A percentile compares a stretch with the other conserved stretches of the same genome.
phyloP scores from a whole-genome alignment of 805 yeast species.

The Saccharomycopsis fibuligera region DNA sequence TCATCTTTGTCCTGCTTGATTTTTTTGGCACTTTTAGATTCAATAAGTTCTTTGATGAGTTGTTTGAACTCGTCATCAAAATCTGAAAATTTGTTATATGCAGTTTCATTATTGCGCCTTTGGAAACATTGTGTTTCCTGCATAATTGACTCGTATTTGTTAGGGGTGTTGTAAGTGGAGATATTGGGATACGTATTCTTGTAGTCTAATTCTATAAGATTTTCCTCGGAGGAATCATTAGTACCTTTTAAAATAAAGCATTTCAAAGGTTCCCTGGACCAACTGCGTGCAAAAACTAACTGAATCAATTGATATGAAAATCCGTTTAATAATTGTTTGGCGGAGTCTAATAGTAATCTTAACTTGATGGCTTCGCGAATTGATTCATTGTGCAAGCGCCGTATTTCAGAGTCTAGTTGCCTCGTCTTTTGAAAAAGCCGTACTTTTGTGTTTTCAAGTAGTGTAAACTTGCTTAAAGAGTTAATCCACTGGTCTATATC shows the following conservation, averaged over 20 bases:
- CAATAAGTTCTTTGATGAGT: neutral
- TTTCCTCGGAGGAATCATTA: neutral
- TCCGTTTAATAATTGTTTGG: constrained; percentile 8
- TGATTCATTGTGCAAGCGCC: constrained; percentile 7
- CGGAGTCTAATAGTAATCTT: constrained; percentile 5
- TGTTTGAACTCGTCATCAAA: constrained; percentile 3
- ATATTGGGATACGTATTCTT: neutral
- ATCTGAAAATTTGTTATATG: constrained; percentile 3
- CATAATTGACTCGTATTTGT: no score
- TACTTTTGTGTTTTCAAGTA: neutral
- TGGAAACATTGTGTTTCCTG: no score
- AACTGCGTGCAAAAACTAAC: constrained; percentile 1
- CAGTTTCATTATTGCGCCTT: neutral
- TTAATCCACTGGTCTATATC: no score
- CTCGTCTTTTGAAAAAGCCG: neutral
- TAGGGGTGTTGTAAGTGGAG: neutral
- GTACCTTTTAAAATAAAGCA: neutral
- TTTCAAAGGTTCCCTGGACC: neutral
- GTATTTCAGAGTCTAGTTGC: constrained; percentile 6
- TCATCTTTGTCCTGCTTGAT: neutral
- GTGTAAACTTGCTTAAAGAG: neutral
- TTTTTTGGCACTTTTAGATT: neutral
- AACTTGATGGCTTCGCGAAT: constrained; percentile 11
- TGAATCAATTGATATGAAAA: constrained; percentile 12
- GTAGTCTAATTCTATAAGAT: neutral